These are phyloP conservation scores for Penicillium waksmanii DNA, from an alignment of 495 filamentous ascomycete species.

Conservation along the genomic window DNA sequence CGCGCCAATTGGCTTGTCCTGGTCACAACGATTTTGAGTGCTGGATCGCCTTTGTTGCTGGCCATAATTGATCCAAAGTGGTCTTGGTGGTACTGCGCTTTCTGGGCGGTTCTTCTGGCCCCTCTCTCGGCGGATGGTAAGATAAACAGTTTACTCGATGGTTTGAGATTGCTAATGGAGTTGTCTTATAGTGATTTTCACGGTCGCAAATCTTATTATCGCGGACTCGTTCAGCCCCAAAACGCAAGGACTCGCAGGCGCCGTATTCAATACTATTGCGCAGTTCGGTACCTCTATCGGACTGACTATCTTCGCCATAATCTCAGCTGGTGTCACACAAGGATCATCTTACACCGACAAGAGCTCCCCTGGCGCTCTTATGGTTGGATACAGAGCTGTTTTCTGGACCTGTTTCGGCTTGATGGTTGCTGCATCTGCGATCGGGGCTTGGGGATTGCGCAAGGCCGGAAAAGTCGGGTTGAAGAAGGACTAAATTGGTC, in stretches of 20 bases:
- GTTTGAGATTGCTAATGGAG: constrained; percentile 33
- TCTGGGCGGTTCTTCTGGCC: constrained; percentile 51
- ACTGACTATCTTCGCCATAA: constrained; percentile 57
- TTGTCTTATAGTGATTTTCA: constrained; percentile 51
- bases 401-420: constrained; percentile 64
- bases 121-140: constrained; percentile 55
- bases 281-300: constrained; percentile 66
- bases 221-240: constrained; percentile 58
- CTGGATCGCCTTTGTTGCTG: constrained; percentile 58
- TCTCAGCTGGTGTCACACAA: constrained; percentile 56
- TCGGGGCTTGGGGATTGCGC: constrained; percentile 53
- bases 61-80: constrained; percentile 43
- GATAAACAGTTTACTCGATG: constrained; percentile 23
- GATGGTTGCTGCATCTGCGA: constrained; percentile 42
- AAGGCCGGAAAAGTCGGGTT: constrained; percentile 57
- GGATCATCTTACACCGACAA: constrained; percentile 30
- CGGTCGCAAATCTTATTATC: constrained; percentile 60
- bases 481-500: constrained; percentile 46
- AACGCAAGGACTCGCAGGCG: constrained; percentile 64
- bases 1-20: constrained; percentile 50
- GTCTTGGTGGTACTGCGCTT: constrained; percentile 61
- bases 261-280: constrained; percentile 65
- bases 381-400: constrained; percentile 61
- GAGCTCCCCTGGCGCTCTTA: constrained; percentile 42
- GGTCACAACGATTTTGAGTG: constrained; percentile 42